phyloP scores from a whole-genome alignment of 2,329 filamentous ascomycete genomes.

The Cadophora gregata region DNA sequence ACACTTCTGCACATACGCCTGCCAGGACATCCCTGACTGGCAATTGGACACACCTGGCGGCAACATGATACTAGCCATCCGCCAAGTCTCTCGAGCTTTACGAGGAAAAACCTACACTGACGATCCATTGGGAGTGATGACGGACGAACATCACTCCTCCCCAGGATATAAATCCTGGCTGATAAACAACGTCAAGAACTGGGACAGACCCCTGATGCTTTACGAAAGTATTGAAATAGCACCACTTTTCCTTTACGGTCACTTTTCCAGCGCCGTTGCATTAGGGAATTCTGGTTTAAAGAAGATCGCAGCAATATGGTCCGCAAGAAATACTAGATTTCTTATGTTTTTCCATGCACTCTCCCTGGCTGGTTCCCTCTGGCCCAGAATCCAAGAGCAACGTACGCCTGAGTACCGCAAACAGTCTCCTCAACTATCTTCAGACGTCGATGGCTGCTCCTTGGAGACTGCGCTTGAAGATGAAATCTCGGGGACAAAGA shows the following conservation, averaged over 20 bases:
- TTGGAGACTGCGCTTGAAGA: slow-evolving; percentile 36
- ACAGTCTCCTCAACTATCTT: not conserved
- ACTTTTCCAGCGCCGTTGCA: slow-evolving; percentile 64
- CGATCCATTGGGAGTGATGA: slow-evolving; percentile 59
- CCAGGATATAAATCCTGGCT: slow-evolving; percentile 65
- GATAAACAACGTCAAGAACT: slow-evolving; percentile 55
- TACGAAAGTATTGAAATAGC: slow-evolving; percentile 72
- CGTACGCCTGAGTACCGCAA: slow-evolving; percentile 27
- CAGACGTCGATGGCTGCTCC: slow-evolving; percentile 48
- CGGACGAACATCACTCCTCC: slow-evolving; percentile 68
- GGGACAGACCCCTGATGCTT: slow-evolving; percentile 67
- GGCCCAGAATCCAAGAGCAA: slow-evolving; percentile 41
- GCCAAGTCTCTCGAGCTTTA: slow-evolving; percentile 71
- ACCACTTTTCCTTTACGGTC: slow-evolving; percentile 66
- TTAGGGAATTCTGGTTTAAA: slow-evolving; percentile 57
- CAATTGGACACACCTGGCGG: slow-evolving; percentile 73
- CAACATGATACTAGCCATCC: slow-evolving; percentile 62
- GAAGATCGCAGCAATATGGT: slow-evolving; percentile 60
- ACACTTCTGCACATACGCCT: slow-evolving; percentile 70
- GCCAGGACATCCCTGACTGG: slow-evolving; percentile 77
- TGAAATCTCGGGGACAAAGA: slow-evolving; percentile 53
- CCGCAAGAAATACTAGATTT: slow-evolving; percentile 61
- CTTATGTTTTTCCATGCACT: slow-evolving; percentile 66
- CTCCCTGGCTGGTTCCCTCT: slow-evolving; percentile 58
- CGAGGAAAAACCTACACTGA: slow-evolving; percentile 73